Percentiles rank a stretch among this genome's conserved stretches.
phyloP scores from a whole-genome alignment of 768 basidiomycete genomes.

The Hypsizygus marmoreus region DNA sequence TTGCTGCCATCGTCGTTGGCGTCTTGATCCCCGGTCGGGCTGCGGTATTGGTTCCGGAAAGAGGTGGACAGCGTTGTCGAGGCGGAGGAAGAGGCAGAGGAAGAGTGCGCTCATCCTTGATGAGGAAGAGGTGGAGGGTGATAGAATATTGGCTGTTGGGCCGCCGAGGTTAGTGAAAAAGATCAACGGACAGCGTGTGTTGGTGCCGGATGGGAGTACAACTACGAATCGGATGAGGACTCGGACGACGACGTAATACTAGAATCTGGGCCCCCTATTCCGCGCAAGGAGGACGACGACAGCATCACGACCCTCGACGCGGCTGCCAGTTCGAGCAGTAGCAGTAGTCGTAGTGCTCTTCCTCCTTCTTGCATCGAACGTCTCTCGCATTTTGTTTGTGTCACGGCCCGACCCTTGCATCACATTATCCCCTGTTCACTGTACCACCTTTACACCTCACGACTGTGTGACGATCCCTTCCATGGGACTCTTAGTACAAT shows the following conservation, averaged over 20 bases:
- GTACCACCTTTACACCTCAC: no score
- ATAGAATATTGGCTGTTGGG: slow-evolving; percentile 58
- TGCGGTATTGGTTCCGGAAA: slow-evolving; percentile 79
- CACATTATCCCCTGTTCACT: no score
- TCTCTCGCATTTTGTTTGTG: slow-evolving; percentile 2
- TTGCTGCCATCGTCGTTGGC: slow-evolving; percentile 84
- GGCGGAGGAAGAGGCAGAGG: slow-evolving; percentile 32
- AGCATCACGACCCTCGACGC: slow-evolving; percentile 5
- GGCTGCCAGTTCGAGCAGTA: slow-evolving; percentile 19
- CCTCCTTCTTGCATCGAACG: neutral
- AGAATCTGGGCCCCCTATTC: slow-evolving; percentile 66
- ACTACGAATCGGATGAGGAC: slow-evolving; percentile 44
- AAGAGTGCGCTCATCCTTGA: slow-evolving; percentile 21
- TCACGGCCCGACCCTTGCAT: no score
- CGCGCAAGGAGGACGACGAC: slow-evolving; percentile 21
- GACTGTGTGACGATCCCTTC: no score
- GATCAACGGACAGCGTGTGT: slow-evolving; percentile 31
- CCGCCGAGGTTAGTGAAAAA: slow-evolving; percentile 48
- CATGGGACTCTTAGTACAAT: no score
- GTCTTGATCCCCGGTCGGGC: slow-evolving; percentile 92
- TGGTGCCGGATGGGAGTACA: slow-evolving; percentile 33
- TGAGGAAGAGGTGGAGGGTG: slow-evolving; percentile 34
- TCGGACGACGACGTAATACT: slow-evolving; percentile 73
- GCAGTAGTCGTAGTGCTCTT: slow-evolving; percentile 10
- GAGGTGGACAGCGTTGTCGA: slow-evolving; percentile 49